A percentile compares a stretch with the other conserved stretches of the same genome.
These are phyloP conservation scores for Delphinella strobiligena DNA, from an alignment of 2,329 filamentous ascomycete species.

Conservation along the genomic window DNA sequence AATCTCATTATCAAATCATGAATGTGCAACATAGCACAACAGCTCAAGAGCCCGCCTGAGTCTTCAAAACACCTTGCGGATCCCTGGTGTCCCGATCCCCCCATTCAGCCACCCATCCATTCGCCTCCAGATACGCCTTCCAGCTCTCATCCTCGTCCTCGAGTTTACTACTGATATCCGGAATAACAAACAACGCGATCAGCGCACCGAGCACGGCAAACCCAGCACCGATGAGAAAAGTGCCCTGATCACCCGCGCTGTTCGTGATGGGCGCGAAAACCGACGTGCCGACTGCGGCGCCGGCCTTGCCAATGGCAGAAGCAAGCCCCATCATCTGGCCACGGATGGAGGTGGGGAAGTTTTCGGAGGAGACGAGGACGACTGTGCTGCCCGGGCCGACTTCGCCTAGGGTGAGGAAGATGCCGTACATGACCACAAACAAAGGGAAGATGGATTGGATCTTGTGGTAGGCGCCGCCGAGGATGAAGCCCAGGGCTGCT, in stretches of 20 bases:
- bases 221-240: constrained; percentile 69
- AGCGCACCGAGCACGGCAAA: constrained; percentile 61
- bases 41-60: neutral
- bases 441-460: constrained; percentile 21
- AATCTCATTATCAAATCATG: no score
- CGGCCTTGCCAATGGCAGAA: constrained; percentile 57
- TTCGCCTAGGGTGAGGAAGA: constrained; percentile 67
- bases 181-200: constrained; percentile 44
- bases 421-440: constrained; percentile 64
- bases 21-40: no score
- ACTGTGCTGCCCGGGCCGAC: constrained; percentile 55
- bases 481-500: constrained; percentile 69
- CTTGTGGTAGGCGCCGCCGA: constrained; percentile 50
- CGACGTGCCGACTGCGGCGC: constrained; percentile 72
- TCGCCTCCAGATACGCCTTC: constrained; percentile 31
- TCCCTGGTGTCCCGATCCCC: constrained; percentile 3
- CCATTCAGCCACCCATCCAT: constrained; percentile 22
- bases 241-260: constrained; percentile 57
- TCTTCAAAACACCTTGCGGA: neutral
- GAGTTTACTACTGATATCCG: constrained; percentile 15
- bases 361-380: constrained; percentile 72
- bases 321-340: constrained; percentile 61
- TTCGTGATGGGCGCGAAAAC: constrained; percentile 53
- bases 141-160: constrained; percentile 26
- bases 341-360: constrained; percentile 71